phyloP scores from a whole-genome alignment of 306 rosid genomes.

The Lathyrus aphaca region DNA sequence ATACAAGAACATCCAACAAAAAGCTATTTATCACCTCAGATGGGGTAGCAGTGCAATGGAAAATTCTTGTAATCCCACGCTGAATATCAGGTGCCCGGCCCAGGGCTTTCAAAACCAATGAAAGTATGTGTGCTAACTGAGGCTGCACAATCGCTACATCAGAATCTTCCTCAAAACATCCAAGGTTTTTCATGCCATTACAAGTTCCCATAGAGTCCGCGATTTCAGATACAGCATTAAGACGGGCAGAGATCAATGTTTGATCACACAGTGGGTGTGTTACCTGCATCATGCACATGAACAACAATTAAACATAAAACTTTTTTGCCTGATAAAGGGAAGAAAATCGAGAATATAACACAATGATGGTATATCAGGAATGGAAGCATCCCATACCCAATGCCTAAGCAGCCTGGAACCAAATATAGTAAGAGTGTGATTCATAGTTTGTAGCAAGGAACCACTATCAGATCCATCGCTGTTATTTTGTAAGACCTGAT shows the following conservation, averaged over 20 bases:
- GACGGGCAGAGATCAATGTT: constrained; percentile 80
- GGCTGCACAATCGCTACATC: constrained; percentile 53
- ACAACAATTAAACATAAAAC: constrained; percentile 36
- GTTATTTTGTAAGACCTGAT: constrained; percentile 77
- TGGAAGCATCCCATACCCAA: constrained; percentile 63
- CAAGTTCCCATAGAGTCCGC: constrained; percentile 82
- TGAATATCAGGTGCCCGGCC: constrained; percentile 84
- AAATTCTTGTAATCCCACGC: constrained; percentile 90
- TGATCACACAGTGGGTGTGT: constrained; percentile 84
- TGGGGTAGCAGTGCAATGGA: constrained; percentile 81
- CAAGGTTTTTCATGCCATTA: constrained; percentile 48
- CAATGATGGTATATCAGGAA: constrained; percentile 24
- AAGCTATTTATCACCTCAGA: constrained; percentile 67
- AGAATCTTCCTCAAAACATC: constrained; percentile 44
- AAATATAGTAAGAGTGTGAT: constrained; percentile 77
- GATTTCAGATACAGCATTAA: constrained; percentile 88
- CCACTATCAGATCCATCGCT: constrained; percentile 87
- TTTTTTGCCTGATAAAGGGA: constrained; percentile 24
- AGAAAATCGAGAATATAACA: constrained; percentile 13
- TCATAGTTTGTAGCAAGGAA: constrained; percentile 84
- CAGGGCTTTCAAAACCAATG: constrained; percentile 70
- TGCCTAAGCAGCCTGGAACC: constrained; percentile 95
- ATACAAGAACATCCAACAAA: constrained; percentile 31
- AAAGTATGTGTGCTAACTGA: constrained; percentile 58
- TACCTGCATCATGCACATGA: constrained; percentile 65